Evolutionary conservation across 257 asterid species (phyloP).

Genomic region (Nicotiana tabacum): DNA sequence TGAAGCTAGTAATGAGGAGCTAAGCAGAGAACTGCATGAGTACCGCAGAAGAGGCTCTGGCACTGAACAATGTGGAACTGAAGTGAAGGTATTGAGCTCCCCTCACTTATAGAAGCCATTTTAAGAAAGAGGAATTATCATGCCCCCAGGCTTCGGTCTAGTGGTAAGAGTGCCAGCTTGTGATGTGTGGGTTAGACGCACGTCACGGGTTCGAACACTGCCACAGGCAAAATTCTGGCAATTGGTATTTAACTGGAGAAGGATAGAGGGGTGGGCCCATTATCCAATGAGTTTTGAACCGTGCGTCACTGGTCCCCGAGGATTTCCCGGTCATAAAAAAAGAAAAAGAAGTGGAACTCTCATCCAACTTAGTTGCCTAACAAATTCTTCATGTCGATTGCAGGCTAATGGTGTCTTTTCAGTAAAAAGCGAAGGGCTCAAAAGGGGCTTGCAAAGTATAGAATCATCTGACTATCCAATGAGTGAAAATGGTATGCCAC

Average conservation of each 20-base stretch:
- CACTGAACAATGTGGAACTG: conserved; percentile 50
- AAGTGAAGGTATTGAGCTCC: conserved; percentile 42
- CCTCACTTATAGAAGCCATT: neutral
- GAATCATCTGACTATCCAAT: conserved; percentile 90
- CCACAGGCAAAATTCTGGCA: neutral
- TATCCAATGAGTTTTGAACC: neutral
- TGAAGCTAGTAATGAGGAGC: conserved; percentile 86
- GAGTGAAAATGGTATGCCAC: conserved; percentile 74
- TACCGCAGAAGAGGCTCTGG: conserved; percentile 53
- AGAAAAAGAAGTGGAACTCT: neutral
- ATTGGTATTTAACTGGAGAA: neutral
- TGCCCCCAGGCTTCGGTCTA: neutral
- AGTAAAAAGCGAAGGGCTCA: conserved; percentile 70
- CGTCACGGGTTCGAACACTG: neutral
- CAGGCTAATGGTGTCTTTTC: conserved; percentile 52
- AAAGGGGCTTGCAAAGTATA: conserved; percentile 86
- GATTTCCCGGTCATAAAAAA: neutral
- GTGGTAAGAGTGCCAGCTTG: neutral
- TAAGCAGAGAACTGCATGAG: conserved; percentile 72
- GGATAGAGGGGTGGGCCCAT: neutral
- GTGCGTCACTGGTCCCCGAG: neutral
- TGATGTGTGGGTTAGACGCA: neutral
- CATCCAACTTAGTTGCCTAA: neutral
- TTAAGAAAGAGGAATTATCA: neutral
- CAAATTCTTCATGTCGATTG: conserved; percentile 11